Conservation (phyloP, 371 early-diverging fungal species). For the Thermomucor indicae-seudaticae region DNA sequence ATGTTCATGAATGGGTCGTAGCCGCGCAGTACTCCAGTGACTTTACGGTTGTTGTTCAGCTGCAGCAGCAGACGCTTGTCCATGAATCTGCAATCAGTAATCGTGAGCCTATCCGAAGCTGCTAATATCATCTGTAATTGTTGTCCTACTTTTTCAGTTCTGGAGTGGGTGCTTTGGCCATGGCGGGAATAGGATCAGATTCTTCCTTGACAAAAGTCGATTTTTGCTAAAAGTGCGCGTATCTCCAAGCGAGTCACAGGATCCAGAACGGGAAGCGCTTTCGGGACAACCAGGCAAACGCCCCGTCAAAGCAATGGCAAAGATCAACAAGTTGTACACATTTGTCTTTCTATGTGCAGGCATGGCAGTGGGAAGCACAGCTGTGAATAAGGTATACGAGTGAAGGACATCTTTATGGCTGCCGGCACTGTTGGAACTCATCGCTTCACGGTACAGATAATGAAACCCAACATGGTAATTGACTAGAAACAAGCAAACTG, state of each 20-base stretch:
- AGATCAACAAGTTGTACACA: constrained; percentile 34
- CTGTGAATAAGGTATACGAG: constrained; percentile 42
- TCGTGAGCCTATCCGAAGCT: too few relatives aligned
- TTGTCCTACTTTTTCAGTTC: constrained; percentile 72
- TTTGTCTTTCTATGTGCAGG: constrained; percentile 36
- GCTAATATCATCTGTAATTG: too few relatives aligned
- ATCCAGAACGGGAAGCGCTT: not conserved
- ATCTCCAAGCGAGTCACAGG: not conserved
- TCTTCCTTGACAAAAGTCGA: not conserved
- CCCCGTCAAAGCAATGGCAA: constrained; percentile 24
- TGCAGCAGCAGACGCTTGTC: constrained; percentile 91
- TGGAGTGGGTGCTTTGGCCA: constrained; percentile 74
- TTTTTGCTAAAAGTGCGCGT: constrained; percentile 1
- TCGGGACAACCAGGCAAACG: not conserved
- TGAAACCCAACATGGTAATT: constrained; percentile 14
- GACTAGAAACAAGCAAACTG: too few relatives aligned
- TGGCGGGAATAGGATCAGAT: constrained; percentile 15
- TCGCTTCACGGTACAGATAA: constrained; percentile 3
- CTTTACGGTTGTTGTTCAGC: constrained; percentile 89
- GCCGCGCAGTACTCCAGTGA: constrained; percentile 93
- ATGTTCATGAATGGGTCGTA: constrained; percentile 99
- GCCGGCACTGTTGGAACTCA: not conserved
- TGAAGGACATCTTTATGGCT: not conserved
- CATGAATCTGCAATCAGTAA: constrained; percentile 80
- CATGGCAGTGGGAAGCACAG: constrained; percentile 45